A percentile compares a stretch with the other conserved stretches of the same genome.
These are phyloP conservation scores for Chlorella sp. DNA, from an alignment of 139 green algal species.

Conservation along the genomic window DNA sequence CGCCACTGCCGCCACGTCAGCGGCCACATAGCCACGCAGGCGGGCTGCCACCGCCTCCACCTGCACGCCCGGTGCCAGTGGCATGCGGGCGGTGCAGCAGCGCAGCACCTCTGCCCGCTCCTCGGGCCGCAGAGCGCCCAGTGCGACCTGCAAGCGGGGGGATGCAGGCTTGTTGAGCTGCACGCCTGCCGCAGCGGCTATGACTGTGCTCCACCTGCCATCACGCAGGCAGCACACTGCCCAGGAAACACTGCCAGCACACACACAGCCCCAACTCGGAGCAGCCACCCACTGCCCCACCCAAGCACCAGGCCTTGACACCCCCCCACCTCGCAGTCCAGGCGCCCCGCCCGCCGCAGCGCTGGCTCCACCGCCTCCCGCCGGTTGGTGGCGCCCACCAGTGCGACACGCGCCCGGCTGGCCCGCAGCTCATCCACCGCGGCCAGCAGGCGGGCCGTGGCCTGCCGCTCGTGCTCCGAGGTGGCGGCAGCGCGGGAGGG, in stretches of 20 bases:
- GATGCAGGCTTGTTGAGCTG: background rate
- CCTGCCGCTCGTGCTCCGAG: slow-evolving; percentile 4
- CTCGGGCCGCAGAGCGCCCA: slow-evolving; percentile 82
- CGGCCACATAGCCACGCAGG: slow-evolving; percentile 38
- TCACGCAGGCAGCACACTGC: too few relatives aligned
- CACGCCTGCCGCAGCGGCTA: background rate
- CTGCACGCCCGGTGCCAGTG: slow-evolving; percentile 74
- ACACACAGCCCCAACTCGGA: too few relatives aligned
- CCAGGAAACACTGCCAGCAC: background rate
- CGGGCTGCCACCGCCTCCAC: slow-evolving; percentile 46
- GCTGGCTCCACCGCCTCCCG: slow-evolving; percentile 92
- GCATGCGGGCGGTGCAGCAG: slow-evolving; percentile 68
- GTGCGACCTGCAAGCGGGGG: slow-evolving; percentile 80
- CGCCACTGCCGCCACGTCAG: slow-evolving; percentile 37
- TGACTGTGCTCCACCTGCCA: too few relatives aligned
- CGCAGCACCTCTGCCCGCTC: slow-evolving; percentile 84
- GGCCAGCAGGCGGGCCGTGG: slow-evolving; percentile 29
- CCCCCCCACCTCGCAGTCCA: slow-evolving; percentile 8
- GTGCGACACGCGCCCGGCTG: slow-evolving; percentile 26
- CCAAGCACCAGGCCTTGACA: background rate
- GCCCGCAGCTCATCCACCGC: slow-evolving; percentile 36
- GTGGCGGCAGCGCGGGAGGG: slow-evolving; percentile 29
- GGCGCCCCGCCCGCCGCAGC: slow-evolving; percentile 86
- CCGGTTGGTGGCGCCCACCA: slow-evolving; percentile 89
- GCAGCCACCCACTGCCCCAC: background rate